phyloP scores from a whole-genome alignment of 1,284 basidiomycete genomes.

The Abortiporus biennis region DNA sequence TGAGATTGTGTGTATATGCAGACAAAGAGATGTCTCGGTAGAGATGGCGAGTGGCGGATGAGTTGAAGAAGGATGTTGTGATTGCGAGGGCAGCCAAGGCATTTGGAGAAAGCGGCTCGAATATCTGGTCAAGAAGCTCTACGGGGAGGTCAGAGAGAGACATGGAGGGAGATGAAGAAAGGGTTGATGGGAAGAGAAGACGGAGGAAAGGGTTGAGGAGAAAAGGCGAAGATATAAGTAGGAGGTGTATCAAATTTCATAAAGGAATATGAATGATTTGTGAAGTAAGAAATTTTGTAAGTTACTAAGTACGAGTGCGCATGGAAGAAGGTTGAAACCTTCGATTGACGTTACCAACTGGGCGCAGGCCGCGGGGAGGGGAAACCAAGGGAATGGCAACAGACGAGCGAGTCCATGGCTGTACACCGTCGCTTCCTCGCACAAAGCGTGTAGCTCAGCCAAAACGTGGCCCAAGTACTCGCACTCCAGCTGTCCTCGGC shows the following conservation, averaged over 20 bases:
- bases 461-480: no score
- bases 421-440: no score
- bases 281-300: no score
- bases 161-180: slow-evolving; percentile 34
- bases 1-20: slow-evolving; percentile 35
- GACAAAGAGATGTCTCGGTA: slow-evolving; percentile 51
- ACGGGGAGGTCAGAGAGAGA: slow-evolving; percentile 26
- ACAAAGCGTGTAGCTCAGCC: no score
- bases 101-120: slow-evolving; percentile 22
- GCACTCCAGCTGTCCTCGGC: no score
- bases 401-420: no score
- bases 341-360: no score
- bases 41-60: slow-evolving; percentile 50
- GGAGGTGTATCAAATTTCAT: slow-evolving; percentile 1
- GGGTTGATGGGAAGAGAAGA: slow-evolving; percentile 1
- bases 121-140: slow-evolving; percentile 26
- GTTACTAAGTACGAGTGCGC: no score
- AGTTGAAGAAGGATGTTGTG: slow-evolving; percentile 34
- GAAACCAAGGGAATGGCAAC: no score
- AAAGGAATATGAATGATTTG: neutral
- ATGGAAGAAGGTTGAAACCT: no score
- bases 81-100: slow-evolving; percentile 33
- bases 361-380: no score
- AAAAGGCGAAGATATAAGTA: neutral
- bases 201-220: neutral